Percentiles rank a stretch among this genome's conserved stretches.
Conservation (phyloP, 345 rosid species). For the Pelargonium nanum region DNA sequence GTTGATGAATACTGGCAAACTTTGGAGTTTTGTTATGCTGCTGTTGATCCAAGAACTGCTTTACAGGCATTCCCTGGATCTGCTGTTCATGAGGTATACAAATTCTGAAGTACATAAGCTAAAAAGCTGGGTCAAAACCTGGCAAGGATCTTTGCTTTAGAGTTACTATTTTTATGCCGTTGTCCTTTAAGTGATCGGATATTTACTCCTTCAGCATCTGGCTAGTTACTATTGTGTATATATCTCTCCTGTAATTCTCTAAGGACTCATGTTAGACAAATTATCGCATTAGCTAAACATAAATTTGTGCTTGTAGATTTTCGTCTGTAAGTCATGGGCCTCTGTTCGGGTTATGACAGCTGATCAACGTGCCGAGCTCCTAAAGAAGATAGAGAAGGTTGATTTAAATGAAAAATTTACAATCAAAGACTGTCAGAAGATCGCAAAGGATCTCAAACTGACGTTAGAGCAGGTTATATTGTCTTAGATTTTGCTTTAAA, state of each 20-base stretch:
- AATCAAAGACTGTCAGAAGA: constrained; percentile 64
- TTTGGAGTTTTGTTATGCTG: constrained; percentile 90
- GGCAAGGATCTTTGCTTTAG: neutral
- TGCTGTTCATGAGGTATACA: constrained; percentile 71
- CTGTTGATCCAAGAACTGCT: constrained; percentile 77
- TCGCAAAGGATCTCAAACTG: constrained; percentile 74
- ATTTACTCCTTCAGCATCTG: neutral
- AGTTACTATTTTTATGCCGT: neutral
- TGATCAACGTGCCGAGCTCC: constrained; percentile 68
- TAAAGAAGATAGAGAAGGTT: constrained; percentile 31
- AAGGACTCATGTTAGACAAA: too few relatives aligned
- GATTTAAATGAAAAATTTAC: constrained; percentile 44
- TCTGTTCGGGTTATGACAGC: constrained; percentile 68
- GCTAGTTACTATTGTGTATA: neutral
- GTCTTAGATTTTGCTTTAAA: constrained; percentile 4
- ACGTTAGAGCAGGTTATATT: constrained; percentile 69
- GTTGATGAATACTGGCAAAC: constrained; percentile 91
- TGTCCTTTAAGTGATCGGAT: neutral
- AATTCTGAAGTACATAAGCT: neutral
- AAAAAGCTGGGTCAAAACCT: neutral
- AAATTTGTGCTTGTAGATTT: constrained; percentile 43
- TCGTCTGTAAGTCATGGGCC: constrained; percentile 67
- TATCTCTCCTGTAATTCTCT: too few relatives aligned
- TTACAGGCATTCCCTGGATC: constrained; percentile 91
- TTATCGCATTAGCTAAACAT: neutral